Conservation (phyloP, 208 protist species). For the Leishmania braziliensis region DNA sequence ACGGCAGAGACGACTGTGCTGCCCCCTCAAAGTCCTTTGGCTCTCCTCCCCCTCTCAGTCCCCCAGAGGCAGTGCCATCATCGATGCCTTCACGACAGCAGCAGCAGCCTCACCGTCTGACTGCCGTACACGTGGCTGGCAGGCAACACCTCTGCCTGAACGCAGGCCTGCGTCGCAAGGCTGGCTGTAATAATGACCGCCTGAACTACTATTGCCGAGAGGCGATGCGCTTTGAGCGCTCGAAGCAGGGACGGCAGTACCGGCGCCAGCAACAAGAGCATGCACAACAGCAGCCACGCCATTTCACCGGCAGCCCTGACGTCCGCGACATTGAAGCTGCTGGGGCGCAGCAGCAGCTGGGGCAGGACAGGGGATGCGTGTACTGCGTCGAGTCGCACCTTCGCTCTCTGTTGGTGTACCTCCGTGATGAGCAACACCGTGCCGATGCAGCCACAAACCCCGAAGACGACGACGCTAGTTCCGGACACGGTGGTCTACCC, state of each 20-base stretch:
- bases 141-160: constrained; percentile 94
- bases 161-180: constrained; percentile 32
- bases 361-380: constrained; percentile 41
- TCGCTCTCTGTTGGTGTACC: constrained; percentile 25
- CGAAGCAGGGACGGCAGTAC: constrained; percentile 38
- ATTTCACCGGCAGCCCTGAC: neutral
- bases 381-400: constrained; percentile 42
- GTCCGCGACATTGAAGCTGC: neutral
- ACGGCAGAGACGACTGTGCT: neutral
- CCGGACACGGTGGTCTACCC: neutral
- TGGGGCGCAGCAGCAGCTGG: neutral
- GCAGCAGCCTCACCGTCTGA: constrained; percentile 31
- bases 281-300: neutral
- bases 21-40: neutral
- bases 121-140: constrained; percentile 88
- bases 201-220: constrained; percentile 95
- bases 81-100: constrained; percentile 2
- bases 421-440: constrained; percentile 24
- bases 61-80: neutral
- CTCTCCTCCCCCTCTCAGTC: neutral
- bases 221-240: constrained; percentile 78
- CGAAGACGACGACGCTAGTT: neutral
- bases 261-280: constrained; percentile 27
- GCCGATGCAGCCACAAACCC: neutral
- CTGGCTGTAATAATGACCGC: constrained; percentile 28